Evolutionary conservation across 768 basidiomycete species (phyloP), one percentile per base, ranked within the genome.

Genomic region (Cyclocybe cylindracea): DNA sequence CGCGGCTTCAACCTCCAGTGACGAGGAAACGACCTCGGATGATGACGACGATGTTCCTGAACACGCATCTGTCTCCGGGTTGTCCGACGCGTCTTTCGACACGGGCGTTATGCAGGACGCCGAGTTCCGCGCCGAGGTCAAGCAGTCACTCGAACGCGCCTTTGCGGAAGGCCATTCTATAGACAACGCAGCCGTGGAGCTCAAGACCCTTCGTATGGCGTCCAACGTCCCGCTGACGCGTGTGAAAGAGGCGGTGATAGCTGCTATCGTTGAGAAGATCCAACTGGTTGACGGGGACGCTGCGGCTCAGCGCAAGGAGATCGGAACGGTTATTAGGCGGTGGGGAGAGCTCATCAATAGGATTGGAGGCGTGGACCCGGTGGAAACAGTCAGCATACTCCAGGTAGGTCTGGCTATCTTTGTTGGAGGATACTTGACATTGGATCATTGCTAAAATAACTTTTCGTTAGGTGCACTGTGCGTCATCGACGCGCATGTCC

Each of bases 191-290:
- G 79, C 91, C 1, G 89, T 98, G 55, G 96, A 98, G 66, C 79
- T 98, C 53, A 94, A 96, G 73, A 97, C 96, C 39, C 80, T 99
- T 40, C 89, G 95, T 44, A 96, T 98, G 92, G 93, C 94, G 34
- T 91, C 88, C 62, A 98, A 98, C 61, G 96, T 98, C 24, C 82
- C 91, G 9, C 78, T 97, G 14, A 80, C 79, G n/a, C 78, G 85
- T 45, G 94, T 97, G 11, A 79, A 90, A 46, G 89, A 94, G 68
- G 89, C 89, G 11, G 91, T 98, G n/a, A 78, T 98, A 35, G 79
- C 79, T n/a, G 89, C 85, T 36, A 78, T 98, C 51, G 85, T 96
- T 49, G 83, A 85, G 53, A 80, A 80, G 53, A 86, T 94, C 41
- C 74, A 73, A 44, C 70, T 92, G 38, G 76, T 85, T 1, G 79